Evolutionary conservation across 805 yeast species (phyloP).

Genomic region (Soucietia sequanensis): DNA sequence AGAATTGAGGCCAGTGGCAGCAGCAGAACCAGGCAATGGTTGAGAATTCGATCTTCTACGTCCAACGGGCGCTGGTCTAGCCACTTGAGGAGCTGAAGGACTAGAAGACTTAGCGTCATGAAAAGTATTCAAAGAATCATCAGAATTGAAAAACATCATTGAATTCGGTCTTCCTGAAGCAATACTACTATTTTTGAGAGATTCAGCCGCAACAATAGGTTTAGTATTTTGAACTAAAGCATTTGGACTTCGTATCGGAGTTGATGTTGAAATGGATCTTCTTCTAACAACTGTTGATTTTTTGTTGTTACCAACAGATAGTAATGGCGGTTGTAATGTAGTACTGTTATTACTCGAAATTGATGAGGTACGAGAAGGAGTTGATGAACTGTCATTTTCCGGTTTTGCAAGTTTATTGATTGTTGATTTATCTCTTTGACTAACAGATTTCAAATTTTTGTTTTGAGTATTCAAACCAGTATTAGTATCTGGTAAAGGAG

Average conservation of each 20-base stretch:
- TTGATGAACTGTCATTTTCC: not conserved
- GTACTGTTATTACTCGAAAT: constrained; percentile 22
- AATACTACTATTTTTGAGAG: not conserved
- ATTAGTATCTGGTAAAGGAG: constrained; percentile 4
- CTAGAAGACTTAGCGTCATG: constrained; percentile 1
- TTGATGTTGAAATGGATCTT: constrained; percentile 5
- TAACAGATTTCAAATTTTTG: no score
- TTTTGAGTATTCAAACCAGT: constrained; percentile 13
- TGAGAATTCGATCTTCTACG: constrained; percentile 40
- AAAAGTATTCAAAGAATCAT: constrained; percentile 10
- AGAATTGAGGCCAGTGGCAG: not conserved
- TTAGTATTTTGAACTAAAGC: no score
- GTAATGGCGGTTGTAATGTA: no score
- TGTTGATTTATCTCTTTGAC: not conserved
- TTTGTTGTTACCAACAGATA: no score
- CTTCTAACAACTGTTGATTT: constrained; percentile 11
- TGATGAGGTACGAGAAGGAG: constrained; percentile 28
- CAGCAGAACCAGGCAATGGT: constrained; percentile 15
- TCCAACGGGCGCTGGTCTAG: constrained; percentile 11
- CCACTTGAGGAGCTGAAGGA: constrained; percentile 6
- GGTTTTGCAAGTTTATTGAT: not conserved
- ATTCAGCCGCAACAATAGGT: no score
- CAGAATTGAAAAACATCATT: constrained; percentile 21
- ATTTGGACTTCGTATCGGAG: no score
- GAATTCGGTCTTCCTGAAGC: constrained; percentile 22